Evolutionary conservation across 2,329 filamentous ascomycete genomes (phyloP), one percentile per base, ranked within the genome.

Genomic region (Neonectria ditissima): DNA sequence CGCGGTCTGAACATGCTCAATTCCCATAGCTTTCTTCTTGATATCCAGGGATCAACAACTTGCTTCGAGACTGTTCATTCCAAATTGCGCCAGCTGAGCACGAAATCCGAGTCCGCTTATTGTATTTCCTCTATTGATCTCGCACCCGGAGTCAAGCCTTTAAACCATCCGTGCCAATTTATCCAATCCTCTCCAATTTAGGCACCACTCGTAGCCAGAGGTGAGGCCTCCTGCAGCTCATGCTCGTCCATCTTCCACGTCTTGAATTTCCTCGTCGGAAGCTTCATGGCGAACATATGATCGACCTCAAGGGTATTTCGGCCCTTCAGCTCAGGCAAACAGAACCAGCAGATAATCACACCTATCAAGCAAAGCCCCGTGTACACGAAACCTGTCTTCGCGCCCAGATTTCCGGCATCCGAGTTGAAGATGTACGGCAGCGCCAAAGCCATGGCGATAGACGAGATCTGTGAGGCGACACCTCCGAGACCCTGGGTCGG

Each of bases 231-330:
- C 1, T 37, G 13, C 34, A 37, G 6, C 1, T 37, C 14, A n/a
- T 37, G 34, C 34, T n/a, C 22, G 2, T 16, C 43, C 2, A 47
- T 14, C 43, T 9, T 47, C 20, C 24, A 47, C 22, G 14, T 32
- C 14, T 28, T 59, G 41, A 80, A 83, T 48, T 80, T 76, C 11
- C 80, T 74, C 1, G 80, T 79, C 3, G 78, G 66, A 4, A 79
- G 71, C 53, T 67, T 74, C 26, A 74, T 74, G 50, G 80, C 78
- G 69, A 87, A 87, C 52, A 87, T 68, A 6, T 81, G 75, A 59
- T 86, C 84, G 10, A 87, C 77, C 74, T 87, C 84, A 63, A 83
- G 82, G 43, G 84, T 81, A 0, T 81, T 83, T 45, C 82, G 78
- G 1, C 78, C 81, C 45, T 82, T 82, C 0, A 83, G 80, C 72